Evolutionary conservation across 805 yeast genomes (phyloP), one percentile per base, ranked within the genome.

Genomic region (Zygoascus biomembranicola): DNA sequence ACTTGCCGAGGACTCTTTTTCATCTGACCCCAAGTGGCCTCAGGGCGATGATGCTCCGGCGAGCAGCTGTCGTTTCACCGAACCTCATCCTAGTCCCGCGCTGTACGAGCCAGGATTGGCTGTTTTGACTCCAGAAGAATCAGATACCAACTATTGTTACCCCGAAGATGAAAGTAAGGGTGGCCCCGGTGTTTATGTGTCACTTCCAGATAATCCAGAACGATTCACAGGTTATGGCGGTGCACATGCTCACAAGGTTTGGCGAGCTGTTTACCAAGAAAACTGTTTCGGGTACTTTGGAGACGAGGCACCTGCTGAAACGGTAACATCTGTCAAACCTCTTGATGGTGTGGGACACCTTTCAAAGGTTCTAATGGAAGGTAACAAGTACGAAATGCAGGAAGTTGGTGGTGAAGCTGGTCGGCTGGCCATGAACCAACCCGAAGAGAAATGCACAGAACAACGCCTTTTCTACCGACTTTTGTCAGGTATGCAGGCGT

Each of bases 201-300:
- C 90, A 63, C 76, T 94, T 53, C 75, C 84, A 19, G 87, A 86
- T 52, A 95, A 95, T 65, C 97, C 96, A 0, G 99, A 94, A 69
- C 76, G 98, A 63, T 94, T 87, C 72, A 95, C 99, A 0, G 99
- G 99, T 0, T 94, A 94, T 65, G 86, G 90, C 32, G 99, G 99
- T 32, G 81, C 84, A 50, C 96, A 94, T 63, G 88, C 97, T 20
- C 81, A 84, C 60, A 89, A 85, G 65, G 88, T 94, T 47, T 94
- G 99, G 99, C 76, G 81, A 43, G 88, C 95, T 59, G 90, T 94
- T 31, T 94, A 94, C 69, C 83, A 81, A 44, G 97, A 94, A 62
- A 90, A 90, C 72, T 90, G 97, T 67, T 90, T 90, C 71, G 81
- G 82, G 8, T 75, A 66, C 32, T 47, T 56, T 47, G 68, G 66